Evolutionary conservation across 192 early-diverging fungal species (phyloP).

Genomic region (Spizellomyces sp.): DNA sequence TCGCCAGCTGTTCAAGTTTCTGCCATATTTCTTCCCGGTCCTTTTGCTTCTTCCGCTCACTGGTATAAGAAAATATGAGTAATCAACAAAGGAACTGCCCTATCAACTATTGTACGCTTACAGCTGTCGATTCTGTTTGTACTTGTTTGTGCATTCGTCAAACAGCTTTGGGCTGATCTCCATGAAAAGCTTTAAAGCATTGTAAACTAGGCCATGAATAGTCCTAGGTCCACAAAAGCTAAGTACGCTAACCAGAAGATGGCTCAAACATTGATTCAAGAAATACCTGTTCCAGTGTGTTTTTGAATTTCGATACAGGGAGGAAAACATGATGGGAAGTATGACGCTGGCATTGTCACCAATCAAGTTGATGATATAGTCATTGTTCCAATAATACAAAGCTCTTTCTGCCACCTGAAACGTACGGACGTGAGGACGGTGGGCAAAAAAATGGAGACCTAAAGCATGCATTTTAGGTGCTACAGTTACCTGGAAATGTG

Average conservation of each 20-base stretch:
- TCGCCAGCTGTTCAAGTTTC: constrained; percentile 65
- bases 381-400: constrained; percentile 98
- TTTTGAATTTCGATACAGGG: constrained; percentile 92
- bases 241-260: not conserved
- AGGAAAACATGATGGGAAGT: constrained; percentile 93
- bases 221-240: constrained; percentile 58
- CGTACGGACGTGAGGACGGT: not conserved
- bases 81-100: not conserved
- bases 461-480: too few species aligned
- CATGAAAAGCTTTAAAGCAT: constrained; percentile 96
- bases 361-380: constrained; percentile 95
- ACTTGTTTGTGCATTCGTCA: constrained; percentile 93
- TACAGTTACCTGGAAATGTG: constrained; percentile 87
- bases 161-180: constrained; percentile 94
- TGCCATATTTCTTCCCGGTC: constrained; percentile 82
- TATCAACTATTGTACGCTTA: constrained; percentile 43
- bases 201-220: constrained; percentile 96
- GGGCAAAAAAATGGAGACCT: too few species aligned
- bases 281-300: constrained; percentile 94
- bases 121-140: constrained; percentile 86
- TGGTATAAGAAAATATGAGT: constrained; percentile 27
- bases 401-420: constrained; percentile 94
- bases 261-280: not conserved
- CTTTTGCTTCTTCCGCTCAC: constrained; percentile 79
- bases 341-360: constrained; percentile 89